phyloP scores from a whole-genome alignment of 176 grass and related monocot species.

The Avena eriantha region DNA sequence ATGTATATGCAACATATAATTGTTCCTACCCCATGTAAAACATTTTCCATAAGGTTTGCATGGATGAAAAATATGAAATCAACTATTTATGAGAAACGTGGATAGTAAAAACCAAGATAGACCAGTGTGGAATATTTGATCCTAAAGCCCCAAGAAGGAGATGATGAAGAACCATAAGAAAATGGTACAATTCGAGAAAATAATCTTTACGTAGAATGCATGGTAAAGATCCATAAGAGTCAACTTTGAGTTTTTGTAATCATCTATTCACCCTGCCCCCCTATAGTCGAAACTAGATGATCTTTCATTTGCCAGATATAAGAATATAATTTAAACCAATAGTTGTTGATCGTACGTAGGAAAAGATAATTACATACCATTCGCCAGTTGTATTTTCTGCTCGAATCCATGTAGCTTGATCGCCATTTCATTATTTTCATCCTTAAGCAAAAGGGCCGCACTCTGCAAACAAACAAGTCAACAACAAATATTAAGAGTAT shows the following conservation, averaged over 20 bases:
- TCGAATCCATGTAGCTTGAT: neutral
- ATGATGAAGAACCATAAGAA: neutral
- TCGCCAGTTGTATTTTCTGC: neutral
- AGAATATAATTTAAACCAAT: neutral
- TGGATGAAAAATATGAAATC: neutral
- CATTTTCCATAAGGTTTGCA: too few species aligned
- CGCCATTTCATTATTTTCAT: neutral
- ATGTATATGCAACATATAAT: too few species aligned
- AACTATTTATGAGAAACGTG: neutral
- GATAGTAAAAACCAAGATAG: neutral
- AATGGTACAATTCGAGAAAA: neutral
- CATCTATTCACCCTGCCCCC: too few species aligned
- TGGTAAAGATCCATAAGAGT: neutral
- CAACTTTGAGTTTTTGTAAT: too few species aligned
- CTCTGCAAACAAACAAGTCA: neutral
- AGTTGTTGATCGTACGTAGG: neutral
- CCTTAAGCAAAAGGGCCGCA: neutral
- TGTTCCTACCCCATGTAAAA: too few species aligned
- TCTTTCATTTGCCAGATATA: neutral
- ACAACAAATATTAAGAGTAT: neutral
- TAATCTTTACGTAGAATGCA: neutral
- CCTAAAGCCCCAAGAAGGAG: neutral
- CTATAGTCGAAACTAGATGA: too few species aligned
- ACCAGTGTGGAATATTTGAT: neutral
- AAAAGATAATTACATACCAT: neutral